Conservation (phyloP, 495 filamentous ascomycete genomes). For the Aspergillus olivimuriae region DNA sequence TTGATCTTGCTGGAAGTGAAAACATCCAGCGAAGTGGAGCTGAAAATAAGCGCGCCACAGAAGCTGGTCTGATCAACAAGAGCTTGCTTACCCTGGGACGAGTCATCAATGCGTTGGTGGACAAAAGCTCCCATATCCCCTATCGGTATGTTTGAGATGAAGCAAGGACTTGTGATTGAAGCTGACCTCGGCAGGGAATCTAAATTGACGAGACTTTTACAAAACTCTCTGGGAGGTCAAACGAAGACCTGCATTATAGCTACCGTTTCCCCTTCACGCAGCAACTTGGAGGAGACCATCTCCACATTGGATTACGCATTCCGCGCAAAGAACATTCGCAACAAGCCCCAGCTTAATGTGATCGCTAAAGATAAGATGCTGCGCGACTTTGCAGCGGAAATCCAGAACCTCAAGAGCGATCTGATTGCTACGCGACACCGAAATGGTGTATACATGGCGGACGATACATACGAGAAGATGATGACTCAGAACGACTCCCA, state of each 20-base stretch:
- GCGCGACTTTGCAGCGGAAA: conserved; percentile 84
- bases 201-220: conserved; percentile 87
- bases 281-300: conserved; percentile 94
- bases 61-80: conserved; percentile 97
- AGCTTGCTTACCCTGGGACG: conserved; percentile 88
- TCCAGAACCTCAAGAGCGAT: conserved; percentile 89
- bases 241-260: conserved; percentile 99
- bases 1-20: conserved; percentile 93
- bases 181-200: conserved; percentile 56
- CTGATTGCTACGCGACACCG: conserved; percentile 88
- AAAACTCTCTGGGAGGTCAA: conserved; percentile 90
- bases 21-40: conserved; percentile 96
- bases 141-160: conserved; percentile 45
- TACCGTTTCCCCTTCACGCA: conserved; percentile 87
- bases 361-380: conserved; percentile 89
- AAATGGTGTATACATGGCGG: conserved; percentile 88
- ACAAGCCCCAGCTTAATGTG: conserved; percentile 93
- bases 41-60: conserved; percentile 93
- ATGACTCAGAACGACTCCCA: conserved; percentile 86
- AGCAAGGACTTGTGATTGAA: neutral
- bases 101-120: conserved; percentile 96
- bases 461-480: conserved; percentile 79
- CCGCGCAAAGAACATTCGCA: conserved; percentile 94
- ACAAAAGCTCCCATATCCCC: conserved; percentile 84
- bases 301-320: conserved; percentile 97